These are phyloP conservation scores for Claviceps quebecensis DNA, from an alignment of 2,329 filamentous ascomycete species.

Conservation along the genomic window DNA sequence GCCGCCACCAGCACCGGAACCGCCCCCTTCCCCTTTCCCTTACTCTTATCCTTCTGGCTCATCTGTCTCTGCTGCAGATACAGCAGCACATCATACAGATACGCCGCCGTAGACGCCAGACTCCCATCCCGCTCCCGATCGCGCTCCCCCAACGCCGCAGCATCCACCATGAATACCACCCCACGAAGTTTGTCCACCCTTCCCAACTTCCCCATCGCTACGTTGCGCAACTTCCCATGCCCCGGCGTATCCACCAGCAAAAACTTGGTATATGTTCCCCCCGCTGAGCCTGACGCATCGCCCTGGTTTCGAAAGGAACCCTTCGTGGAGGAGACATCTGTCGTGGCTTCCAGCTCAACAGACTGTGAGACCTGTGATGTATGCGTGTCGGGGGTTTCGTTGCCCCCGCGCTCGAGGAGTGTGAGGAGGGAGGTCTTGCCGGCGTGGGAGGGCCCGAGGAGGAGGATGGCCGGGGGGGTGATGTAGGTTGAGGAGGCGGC, in stretches of 20 bases:
- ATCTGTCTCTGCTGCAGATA: conserved; percentile 61
- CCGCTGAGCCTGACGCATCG: conserved; percentile 21
- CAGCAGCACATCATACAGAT: conserved; percentile 82
- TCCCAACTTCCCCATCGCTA: conserved; percentile 41
- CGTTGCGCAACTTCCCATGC: conserved; percentile 79
- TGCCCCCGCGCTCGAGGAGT: conserved; percentile 44
- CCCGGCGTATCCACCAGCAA: conserved; percentile 80
- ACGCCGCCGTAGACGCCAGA: conserved; percentile 62
- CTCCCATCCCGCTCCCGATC: conserved; percentile 21
- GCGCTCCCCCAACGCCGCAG: conserved; percentile 48
- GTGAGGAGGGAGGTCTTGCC: conserved; percentile 88
- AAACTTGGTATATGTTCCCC: conserved; percentile 50
- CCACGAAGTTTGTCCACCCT: conserved; percentile 43
- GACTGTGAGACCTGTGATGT: conserved; percentile 36
- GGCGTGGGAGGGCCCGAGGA: conserved; percentile 65
- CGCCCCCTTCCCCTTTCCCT: conserved; percentile 18
- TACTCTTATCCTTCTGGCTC: conserved; percentile 24
- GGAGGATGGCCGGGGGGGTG: conserved; percentile 60
- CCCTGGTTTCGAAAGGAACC: conserved; percentile 42
- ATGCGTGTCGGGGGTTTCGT: conserved; percentile 32
- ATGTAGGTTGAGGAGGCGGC: conserved; percentile 52
- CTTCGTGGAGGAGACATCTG: conserved; percentile 25
- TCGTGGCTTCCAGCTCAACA: conserved; percentile 41
- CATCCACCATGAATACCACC: conserved; percentile 81
- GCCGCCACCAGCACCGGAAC: conserved; percentile 73